Base-by-base conservation (phyloP, 768 basidiomycete species). In the Trametes meyenii region DNA sequence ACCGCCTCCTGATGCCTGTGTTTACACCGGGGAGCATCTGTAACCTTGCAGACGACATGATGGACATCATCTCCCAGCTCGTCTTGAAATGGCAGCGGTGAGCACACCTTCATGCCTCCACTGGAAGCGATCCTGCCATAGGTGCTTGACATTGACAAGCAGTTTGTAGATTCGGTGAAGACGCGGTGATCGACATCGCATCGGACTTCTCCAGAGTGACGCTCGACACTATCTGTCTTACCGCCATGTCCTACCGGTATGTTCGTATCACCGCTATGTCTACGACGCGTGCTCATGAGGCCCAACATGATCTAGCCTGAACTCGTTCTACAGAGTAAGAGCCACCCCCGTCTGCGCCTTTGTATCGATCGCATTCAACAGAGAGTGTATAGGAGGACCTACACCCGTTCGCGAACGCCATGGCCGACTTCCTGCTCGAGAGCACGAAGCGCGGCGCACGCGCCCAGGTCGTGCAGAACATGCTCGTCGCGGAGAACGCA, bases 151-250 rank as follows among this genome's bases (percentile, higher is more conserved):
- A 11, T 36, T 42, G 50, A 50, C 16, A 13, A 50, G 13, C 16
- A 2, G 12, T 39, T 23, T 11, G 11, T 45, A 80, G 79, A 17
- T 81, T 81, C 60, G 81, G 81, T 19, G 72, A 78, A 5, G 69
- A 75, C 5, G 64, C 73, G 19, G 60, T 71, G 24, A 77, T 83
- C 51, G 77, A 80, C 43, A 76, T 78, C 8, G 71, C 77, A 0
- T 75, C 76, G 33, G 81, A 83, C 65, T 80, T 79, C 62, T 81
- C 81, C 33, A 73, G 79, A 21, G 73, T 82, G 14, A 77, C 81
- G 0, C 71, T 83, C 26, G 81, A 83, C 61, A 77, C 81, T 1
- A 74, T 82, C 57, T 75, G 77, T 0, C 73, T 77, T 23, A 79
- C 77, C 62, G 73, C 79, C 29, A 80, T 81, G 77, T 74, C 71